Percentiles rank a stretch among this genome's conserved stretches.
Evolutionary conservation across 768 basidiomycete species (phyloP).

Genomic region (Melanogaster broomeanus): DNA sequence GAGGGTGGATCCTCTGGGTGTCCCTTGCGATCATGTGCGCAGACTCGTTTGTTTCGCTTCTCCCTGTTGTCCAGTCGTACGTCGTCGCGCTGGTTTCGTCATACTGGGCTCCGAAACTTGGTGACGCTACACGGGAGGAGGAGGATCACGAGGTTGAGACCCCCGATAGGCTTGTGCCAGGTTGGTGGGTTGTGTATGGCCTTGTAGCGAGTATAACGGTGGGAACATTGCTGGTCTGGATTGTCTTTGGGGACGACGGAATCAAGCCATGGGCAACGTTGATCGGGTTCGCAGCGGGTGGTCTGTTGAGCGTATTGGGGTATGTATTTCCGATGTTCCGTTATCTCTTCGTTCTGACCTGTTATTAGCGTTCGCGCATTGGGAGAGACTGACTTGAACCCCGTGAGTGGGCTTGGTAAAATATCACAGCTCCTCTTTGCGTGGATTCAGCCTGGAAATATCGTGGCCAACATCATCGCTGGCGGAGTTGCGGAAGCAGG

Average conservation of each 20-base stretch:
- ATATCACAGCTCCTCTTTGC: constrained; percentile 94
- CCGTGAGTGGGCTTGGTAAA: constrained; percentile 92
- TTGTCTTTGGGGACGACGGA: constrained; percentile 87
- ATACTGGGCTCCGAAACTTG: constrained; percentile 27
- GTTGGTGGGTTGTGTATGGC: constrained; percentile 74
- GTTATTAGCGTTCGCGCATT: constrained; percentile 78
- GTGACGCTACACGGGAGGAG: constrained; percentile 20
- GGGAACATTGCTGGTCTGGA: constrained; percentile 83
- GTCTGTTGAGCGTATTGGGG: constrained; percentile 87
- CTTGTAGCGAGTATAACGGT: constrained; percentile 57
- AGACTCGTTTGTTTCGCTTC: constrained; percentile 83
- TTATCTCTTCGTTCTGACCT: constrained; percentile 7
- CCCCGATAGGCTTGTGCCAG: constrained; percentile 78
- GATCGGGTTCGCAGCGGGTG: constrained; percentile 80
- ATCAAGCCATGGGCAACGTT: constrained; percentile 96
- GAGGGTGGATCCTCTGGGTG: constrained; percentile 97
- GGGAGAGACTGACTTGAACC: constrained; percentile 94
- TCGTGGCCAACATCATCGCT: constrained; percentile 97
- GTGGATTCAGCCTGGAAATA: constrained; percentile 90
- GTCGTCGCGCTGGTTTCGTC: constrained; percentile 35
- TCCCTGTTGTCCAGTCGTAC: constrained; percentile 70
- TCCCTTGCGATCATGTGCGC: constrained; percentile 95
- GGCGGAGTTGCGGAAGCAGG: constrained; percentile 96
- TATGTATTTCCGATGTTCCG: constrained; percentile 34
- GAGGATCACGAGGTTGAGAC: constrained; percentile 73